phyloP scores from a whole-genome alignment of 495 filamentous ascomycete genomes.

The Penicillium chermesinum region DNA sequence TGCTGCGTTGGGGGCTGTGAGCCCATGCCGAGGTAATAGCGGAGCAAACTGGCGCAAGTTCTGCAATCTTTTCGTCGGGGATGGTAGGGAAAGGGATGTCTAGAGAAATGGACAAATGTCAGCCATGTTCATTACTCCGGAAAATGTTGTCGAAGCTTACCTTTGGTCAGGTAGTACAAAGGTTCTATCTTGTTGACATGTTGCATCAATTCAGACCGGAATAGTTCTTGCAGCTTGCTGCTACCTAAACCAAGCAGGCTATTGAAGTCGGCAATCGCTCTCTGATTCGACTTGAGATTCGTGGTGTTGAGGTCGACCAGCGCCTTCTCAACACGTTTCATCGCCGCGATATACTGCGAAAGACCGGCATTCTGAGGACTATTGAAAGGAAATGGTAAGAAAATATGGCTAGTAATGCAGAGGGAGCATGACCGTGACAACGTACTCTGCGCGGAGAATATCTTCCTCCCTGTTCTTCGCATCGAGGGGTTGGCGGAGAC shows the following conservation, averaged over 20 bases:
- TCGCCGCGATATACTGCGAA: constrained; percentile 77
- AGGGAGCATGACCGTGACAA: background rate
- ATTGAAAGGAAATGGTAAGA: background rate
- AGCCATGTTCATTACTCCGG: background rate
- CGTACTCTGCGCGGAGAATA: constrained; percentile 77
- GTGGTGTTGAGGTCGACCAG: constrained; percentile 74
- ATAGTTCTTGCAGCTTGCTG: constrained; percentile 73
- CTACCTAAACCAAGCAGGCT: constrained; percentile 72
- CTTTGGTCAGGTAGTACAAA: constrained; percentile 88
- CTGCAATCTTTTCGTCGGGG: constrained; percentile 50
- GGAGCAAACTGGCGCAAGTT: constrained; percentile 52
- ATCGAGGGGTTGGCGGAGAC: constrained; percentile 80
- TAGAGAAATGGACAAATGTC: constrained; percentile 7
- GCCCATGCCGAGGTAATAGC: constrained; percentile 52
- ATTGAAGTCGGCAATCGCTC: constrained; percentile 75
- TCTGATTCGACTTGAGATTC: constrained; percentile 86
- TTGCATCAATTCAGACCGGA: constrained; percentile 69
- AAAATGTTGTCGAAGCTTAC: constrained; percentile 24
- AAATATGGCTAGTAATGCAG: background rate
- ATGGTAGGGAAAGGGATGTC: constrained; percentile 67
- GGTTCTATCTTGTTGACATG: constrained; percentile 76
- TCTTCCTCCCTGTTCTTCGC: constrained; percentile 83
- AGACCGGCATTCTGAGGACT: constrained; percentile 72
- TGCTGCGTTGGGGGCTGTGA: constrained; percentile 41
- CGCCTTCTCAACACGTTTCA: constrained; percentile 81